Evolutionary conservation across 257 asterid species (phyloP).

Genomic region (Solanum arcanum): DNA sequence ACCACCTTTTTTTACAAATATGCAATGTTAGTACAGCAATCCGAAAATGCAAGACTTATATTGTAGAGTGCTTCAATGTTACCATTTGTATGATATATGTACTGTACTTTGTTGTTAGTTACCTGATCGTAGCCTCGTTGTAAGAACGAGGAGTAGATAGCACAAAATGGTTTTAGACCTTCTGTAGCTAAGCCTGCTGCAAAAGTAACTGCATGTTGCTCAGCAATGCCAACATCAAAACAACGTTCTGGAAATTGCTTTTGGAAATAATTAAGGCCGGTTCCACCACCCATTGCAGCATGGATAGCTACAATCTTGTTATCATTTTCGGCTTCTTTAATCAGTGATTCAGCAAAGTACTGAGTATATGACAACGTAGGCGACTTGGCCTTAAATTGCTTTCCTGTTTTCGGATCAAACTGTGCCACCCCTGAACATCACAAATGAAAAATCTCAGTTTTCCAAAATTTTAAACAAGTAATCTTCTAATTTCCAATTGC

Average conservation of each 20-base stretch:
- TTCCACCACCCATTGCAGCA: constrained; percentile 93
- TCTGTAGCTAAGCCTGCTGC: constrained; percentile 81
- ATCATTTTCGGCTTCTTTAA: constrained; percentile 67
- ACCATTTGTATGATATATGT: background rate
- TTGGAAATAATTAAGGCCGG: constrained; percentile 65
- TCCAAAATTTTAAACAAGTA: background rate
- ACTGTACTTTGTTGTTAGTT: background rate
- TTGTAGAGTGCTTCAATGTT: background rate
- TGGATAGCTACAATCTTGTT: constrained; percentile 52
- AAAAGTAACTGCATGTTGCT: constrained; percentile 79
- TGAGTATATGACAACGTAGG: constrained; percentile 61
- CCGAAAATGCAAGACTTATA: background rate
- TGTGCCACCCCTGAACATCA: constrained; percentile 54
- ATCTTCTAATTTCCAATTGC: background rate
- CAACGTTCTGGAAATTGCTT: constrained; percentile 54
- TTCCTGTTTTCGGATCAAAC: constrained; percentile 69
- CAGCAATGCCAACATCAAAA: constrained; percentile 81
- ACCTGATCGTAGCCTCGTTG: constrained; percentile 86
- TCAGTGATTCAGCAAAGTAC: constrained; percentile 66
- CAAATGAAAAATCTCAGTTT: background rate
- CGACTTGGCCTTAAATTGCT: constrained; percentile 40
- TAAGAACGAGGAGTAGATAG: constrained; percentile 63
- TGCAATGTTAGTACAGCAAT: background rate
- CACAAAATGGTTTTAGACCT: constrained; percentile 82
- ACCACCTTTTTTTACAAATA: constrained; percentile 36